Evolutionary conservation across 148 eudicot genomes (phyloP), one percentile per base, ranked within the genome.

Genomic region (Rhododendron henanense): DNA sequence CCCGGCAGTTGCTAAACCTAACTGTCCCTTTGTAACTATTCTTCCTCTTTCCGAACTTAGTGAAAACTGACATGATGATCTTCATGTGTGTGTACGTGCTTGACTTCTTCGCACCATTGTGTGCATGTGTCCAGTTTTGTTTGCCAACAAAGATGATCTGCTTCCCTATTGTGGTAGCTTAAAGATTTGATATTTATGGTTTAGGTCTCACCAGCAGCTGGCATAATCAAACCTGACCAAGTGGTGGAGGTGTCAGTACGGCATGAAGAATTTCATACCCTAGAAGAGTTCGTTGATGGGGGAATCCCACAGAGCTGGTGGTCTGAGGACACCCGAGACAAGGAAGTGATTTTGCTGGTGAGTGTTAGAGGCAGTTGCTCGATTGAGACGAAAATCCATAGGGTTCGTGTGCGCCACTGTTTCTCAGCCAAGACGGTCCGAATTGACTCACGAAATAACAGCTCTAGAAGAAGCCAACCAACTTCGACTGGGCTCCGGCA

Each of bases 121-220:
- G 73, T 65, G 15, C 73, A n/a, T 5, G 33, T 65, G 73, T 65
- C 25, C 4, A 25, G 73, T 65, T 65, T n/a, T 25, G 73, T 65
- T 65, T 28, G 35, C 2, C 75, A 11, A 69, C 37, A 28, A 69
- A 69, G 15, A 37, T 31, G 53, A 37, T 35, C 18, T 39, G 7
- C 74, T 23, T 41, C 23, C 63, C 15, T 55, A 59, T 0, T 37
- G 28, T 37, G 47, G 25, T 55, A 37, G 19, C 78, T 47, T 41
- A 86, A 57, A n/a, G n/a, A 61, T 47, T 85, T 69, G 14, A 39
- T 78, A 11, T 25, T 14, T 69, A 9, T 77, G 50, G 81, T 85
- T 25, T 76, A 97, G 99, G 96, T 95, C 21, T 88, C 84, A 67
- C 99, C 99, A 47, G 96, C 98, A 83, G 93, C 93, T 50, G 98